Conservation (phyloP, 192 early-diverging fungal species). For the Podila verticillata region DNA sequence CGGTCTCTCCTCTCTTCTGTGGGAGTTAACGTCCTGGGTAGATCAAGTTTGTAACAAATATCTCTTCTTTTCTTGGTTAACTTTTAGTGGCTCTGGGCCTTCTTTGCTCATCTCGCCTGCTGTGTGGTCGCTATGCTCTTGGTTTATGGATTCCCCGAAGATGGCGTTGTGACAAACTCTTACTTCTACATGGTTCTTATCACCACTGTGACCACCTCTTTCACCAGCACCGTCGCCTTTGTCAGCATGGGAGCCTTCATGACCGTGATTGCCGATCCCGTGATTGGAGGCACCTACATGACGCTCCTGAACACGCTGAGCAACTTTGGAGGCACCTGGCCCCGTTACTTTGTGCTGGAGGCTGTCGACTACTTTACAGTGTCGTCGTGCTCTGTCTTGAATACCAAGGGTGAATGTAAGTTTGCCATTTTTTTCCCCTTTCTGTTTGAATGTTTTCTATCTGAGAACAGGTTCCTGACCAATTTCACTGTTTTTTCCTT, state of each 20-base stretch:
- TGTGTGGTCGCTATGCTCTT: constrained; percentile 86
- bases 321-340: constrained; percentile 99
- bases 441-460: neutral
- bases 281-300: constrained; percentile 93
- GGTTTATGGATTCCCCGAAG: constrained; percentile 80
- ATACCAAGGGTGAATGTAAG: constrained; percentile 39
- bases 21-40: too few species aligned
- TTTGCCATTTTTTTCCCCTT: neutral
- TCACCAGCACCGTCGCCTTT: constrained; percentile 93
- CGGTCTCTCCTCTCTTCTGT: constrained; percentile 14
- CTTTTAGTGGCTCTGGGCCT: constrained; percentile 87
- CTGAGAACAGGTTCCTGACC: neutral
- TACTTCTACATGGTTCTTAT: constrained; percentile 86
- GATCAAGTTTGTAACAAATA: neutral
- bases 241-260: constrained; percentile 96
- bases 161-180: constrained; percentile 63
- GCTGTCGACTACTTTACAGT: constrained; percentile 91
- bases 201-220: constrained; percentile 84
- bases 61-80: neutral
- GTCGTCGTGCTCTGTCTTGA: constrained; percentile 69
- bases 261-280: constrained; percentile 93
- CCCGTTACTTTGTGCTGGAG: constrained; percentile 91
- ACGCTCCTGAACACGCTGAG: constrained; percentile 92
- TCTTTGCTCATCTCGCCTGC: constrained; percentile 84
- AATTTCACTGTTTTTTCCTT: constrained; percentile 5